Percentiles rank a stretch among this genome's conserved stretches.
Conservation (phyloP, 768 basidiomycete genomes). For the Clathrus columnatus region DNA sequence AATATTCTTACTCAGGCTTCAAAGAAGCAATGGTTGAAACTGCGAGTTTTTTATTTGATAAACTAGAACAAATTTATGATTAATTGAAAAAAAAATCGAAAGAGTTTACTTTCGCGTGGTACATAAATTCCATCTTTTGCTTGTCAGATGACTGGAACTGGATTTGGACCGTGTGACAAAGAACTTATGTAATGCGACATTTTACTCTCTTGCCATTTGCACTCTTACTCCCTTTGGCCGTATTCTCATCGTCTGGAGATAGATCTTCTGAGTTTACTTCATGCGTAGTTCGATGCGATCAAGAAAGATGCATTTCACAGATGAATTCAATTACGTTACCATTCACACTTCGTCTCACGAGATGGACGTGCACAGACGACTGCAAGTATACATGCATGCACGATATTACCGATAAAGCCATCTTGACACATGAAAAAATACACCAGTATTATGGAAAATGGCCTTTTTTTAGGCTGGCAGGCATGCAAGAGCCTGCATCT, state of each 20-base stretch:
- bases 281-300: constrained; percentile 41
- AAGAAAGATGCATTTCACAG: constrained; percentile 32
- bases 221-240: not conserved
- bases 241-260: constrained; percentile 55
- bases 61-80: too few relatives aligned
- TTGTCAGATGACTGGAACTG: not conserved
- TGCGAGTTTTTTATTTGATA: not conserved
- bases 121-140: too few relatives aligned
- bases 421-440: constrained; percentile 32
- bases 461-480: constrained; percentile 86
- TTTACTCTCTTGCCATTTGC: not conserved
- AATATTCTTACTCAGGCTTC: not conserved
- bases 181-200: not conserved
- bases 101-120: not conserved
- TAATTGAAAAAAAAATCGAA: too few relatives aligned
- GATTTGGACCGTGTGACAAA: not conserved
- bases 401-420: constrained; percentile 50
- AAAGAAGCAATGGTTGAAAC: not conserved
- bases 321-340: constrained; percentile 29
- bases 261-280: constrained; percentile 40
- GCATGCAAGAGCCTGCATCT: constrained; percentile 91
- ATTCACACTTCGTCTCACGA: constrained; percentile 51
- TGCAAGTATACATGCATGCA: constrained; percentile 92
- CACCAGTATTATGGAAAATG: constrained; percentile 94
- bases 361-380: constrained; percentile 84